These are phyloP conservation scores for Schwanniomyces polymorphus DNA, from an alignment of 805 yeast genomes.

Conservation along the genomic window DNA sequence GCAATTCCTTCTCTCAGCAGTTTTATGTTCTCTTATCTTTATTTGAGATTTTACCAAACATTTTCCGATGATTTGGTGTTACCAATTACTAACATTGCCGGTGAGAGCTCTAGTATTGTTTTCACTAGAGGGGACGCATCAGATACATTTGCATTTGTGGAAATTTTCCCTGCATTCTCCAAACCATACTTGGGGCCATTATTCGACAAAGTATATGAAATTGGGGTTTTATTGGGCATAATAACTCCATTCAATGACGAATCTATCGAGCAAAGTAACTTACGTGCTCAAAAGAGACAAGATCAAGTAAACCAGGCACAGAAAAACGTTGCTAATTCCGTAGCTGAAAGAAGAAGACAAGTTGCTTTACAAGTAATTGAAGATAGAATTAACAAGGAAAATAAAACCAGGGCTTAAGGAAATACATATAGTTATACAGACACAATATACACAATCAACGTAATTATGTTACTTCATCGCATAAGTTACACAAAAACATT, in stretches of 20 bases:
- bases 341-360: constrained; percentile 76
- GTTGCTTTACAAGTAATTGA: constrained; percentile 74
- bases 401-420: constrained; percentile 3
- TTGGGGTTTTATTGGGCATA: constrained; percentile 44
- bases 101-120: constrained; percentile 20
- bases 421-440: background rate
- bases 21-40: constrained; percentile 71
- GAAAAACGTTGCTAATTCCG: constrained; percentile 42
- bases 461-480: background rate
- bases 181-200: constrained; percentile 54
- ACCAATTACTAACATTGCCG: constrained; percentile 40
- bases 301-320: constrained; percentile 44
- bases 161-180: constrained; percentile 73
- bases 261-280: constrained; percentile 71
- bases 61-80: constrained; percentile 55
- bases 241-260: constrained; percentile 65
- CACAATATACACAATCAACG: background rate
- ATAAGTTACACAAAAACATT: background rate
- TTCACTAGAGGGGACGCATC: constrained; percentile 79
- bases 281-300: constrained; percentile 65
- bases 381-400: constrained; percentile 49
- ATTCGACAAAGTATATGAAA: constrained; percentile 39
- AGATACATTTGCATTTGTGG: constrained; percentile 79
- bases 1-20: constrained; percentile 55
- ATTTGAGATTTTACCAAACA: constrained; percentile 74